Evolutionary conservation across 306 rosid genomes (phyloP).

Genomic region (Vicia villosa): DNA sequence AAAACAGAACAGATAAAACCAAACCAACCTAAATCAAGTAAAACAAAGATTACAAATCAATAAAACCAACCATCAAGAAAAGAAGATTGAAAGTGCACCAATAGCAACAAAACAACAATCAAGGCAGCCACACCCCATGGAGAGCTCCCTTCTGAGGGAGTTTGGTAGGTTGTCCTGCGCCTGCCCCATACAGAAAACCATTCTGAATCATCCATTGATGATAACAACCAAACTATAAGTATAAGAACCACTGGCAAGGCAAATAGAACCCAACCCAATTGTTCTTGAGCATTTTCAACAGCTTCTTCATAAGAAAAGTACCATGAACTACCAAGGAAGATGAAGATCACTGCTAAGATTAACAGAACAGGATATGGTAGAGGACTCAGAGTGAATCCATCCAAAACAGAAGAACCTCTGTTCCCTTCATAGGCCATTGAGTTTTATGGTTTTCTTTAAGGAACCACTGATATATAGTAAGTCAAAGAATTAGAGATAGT

Average conservation of each 20-base stretch:
- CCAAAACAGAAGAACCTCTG: slow-evolving; percentile 52
- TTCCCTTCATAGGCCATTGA: slow-evolving; percentile 57
- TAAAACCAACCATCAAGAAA: slow-evolving; percentile 71
- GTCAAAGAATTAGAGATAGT: neutral
- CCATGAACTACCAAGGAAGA: slow-evolving; percentile 71
- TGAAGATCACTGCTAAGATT: slow-evolving; percentile 57
- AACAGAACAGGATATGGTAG: slow-evolving; percentile 76
- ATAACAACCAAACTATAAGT: slow-evolving; percentile 62
- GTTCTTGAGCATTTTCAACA: slow-evolving; percentile 56
- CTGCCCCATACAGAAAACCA: slow-evolving; percentile 57
- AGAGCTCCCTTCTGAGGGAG: slow-evolving; percentile 75
- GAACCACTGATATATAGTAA: neutral
- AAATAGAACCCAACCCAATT: slow-evolving; percentile 57
- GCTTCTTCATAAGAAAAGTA: slow-evolving; percentile 62
- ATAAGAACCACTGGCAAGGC: slow-evolving; percentile 55
- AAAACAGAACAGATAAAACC: neutral
- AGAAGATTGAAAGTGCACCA: slow-evolving; percentile 65
- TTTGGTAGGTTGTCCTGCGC: slow-evolving; percentile 48
- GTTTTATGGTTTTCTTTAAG: slow-evolving; percentile 5
- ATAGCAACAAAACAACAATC: slow-evolving; percentile 65
- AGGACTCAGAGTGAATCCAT: slow-evolving; percentile 66
- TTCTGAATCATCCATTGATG: slow-evolving; percentile 58
- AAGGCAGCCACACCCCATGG: slow-evolving; percentile 97
- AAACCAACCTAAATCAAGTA: slow-evolving; percentile 3
- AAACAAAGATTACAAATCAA: slow-evolving; percentile 26